Conservation (phyloP, 1,284 basidiomycete genomes). For the Volvariella surrecta region DNA sequence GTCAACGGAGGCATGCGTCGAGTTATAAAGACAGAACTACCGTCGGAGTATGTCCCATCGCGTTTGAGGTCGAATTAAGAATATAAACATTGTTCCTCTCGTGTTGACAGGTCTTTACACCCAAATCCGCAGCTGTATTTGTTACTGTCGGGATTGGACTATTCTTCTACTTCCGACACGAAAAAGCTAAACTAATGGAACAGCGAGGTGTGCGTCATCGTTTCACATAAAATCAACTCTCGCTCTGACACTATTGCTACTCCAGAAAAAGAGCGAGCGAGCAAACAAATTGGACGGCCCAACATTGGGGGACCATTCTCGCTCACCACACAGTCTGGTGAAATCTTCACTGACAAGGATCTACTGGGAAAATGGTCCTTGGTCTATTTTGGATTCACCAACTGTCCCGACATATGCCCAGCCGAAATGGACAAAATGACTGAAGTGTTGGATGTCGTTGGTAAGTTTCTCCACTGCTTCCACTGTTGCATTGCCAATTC, state of each 20-base stretch:
- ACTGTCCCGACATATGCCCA: slow-evolving; percentile 98
- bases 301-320: slow-evolving; percentile 88
- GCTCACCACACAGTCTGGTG: slow-evolving; percentile 58
- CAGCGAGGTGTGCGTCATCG: slow-evolving; percentile 45
- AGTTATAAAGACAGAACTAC: too few relatives aligned
- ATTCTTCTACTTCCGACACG: slow-evolving; percentile 83
- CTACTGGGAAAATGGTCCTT: slow-evolving; percentile 82
- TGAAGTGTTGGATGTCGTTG: slow-evolving; percentile 67
- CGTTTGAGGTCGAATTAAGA: too few relatives aligned
- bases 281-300: slow-evolving; percentile 57
- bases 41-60: too few relatives aligned
- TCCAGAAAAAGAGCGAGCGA: slow-evolving; percentile 57
- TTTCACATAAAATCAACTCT: background rate
- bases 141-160: slow-evolving; percentile 75
- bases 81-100: too few relatives aligned
- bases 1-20: too few relatives aligned
- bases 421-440: slow-evolving; percentile 98
- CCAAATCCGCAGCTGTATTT: slow-evolving; percentile 77
- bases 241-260: background rate
- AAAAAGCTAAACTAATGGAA: slow-evolving; percentile 77
- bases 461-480: slow-evolving; percentile 31
- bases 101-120: slow-evolving; percentile 95
- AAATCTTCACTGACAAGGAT: slow-evolving; percentile 77
- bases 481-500: background rate
- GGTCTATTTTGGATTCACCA: slow-evolving; percentile 96